Percentiles rank a stretch among this genome's conserved stretches.
phyloP scores from a whole-genome alignment of 225 moss, liverwort and hornwort genomes.

The Rhytidiadelphus loreus region DNA sequence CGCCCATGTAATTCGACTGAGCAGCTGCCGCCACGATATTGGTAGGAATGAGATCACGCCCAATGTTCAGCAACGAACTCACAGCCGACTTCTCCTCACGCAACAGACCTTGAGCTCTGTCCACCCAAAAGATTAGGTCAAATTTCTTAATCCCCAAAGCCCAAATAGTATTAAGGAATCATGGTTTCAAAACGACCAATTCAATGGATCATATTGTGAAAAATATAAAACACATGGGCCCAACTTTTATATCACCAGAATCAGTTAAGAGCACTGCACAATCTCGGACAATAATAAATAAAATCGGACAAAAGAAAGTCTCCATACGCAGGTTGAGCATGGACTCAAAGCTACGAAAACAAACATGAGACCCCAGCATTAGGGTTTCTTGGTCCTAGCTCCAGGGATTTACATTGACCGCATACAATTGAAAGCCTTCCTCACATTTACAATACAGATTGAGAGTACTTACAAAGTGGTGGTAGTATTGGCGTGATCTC shows the following conservation, averaged over 20 bases:
- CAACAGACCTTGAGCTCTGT: conserved; percentile 16
- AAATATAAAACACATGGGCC: not conserved
- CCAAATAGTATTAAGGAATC: not conserved
- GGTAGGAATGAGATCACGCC: conserved; percentile 68
- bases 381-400: not conserved
- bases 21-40: conserved; percentile 78
- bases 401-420: not conserved
- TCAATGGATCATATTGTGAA: not conserved
- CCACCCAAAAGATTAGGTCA: not conserved
- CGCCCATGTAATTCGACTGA: conserved; percentile 60
- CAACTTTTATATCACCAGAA: not conserved
- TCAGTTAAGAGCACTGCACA: not conserved
- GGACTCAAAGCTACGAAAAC: not conserved
- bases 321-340: not conserved
- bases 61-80: conserved; percentile 79
- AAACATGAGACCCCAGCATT: not conserved
- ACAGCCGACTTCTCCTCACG: conserved; percentile 40
- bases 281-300: no score
- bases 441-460: not conserved
- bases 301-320: not conserved
- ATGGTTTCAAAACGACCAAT: not conserved
- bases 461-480: conserved; percentile 31
- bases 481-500: conserved; percentile 36
- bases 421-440: not conserved
- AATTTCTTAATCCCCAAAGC: not conserved